Conservation (phyloP, 495 filamentous ascomycete species). For the Daldinia vernicosa region DNA sequence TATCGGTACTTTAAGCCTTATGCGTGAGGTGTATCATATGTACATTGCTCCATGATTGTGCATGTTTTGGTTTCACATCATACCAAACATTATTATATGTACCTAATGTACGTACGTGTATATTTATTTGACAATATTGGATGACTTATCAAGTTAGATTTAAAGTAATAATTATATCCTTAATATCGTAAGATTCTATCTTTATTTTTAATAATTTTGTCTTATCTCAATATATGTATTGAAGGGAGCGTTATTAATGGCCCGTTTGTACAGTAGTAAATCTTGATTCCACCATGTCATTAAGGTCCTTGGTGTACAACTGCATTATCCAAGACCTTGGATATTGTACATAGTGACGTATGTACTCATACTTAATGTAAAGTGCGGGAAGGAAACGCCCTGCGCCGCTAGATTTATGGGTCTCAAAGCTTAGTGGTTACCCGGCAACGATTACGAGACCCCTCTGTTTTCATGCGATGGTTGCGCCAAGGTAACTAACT, state of each 20-base stretch:
- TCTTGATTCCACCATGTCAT: neutral
- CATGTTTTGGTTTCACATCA: neutral
- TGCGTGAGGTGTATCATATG: slow-evolving; percentile 4
- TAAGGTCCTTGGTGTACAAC: neutral
- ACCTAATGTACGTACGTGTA: neutral
- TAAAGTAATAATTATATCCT: no score
- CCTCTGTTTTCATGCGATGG: slow-evolving; percentile 43
- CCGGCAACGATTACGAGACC: slow-evolving; percentile 38
- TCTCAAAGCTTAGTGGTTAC: slow-evolving; percentile 21
- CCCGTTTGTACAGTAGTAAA: slow-evolving; percentile 1
- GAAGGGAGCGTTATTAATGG: neutral
- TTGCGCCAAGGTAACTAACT: slow-evolving; percentile 27
- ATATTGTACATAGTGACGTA: slow-evolving; percentile 3
- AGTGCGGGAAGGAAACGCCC: slow-evolving; percentile 15
- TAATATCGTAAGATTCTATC: no score
- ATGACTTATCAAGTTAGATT: neutral
- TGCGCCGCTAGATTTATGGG: slow-evolving; percentile 23
- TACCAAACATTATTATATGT: neutral
- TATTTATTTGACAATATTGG: neutral
- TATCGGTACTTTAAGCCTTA: neutral
- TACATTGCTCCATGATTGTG: slow-evolving; percentile 1
- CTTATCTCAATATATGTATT: neutral
- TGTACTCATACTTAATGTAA: slow-evolving; percentile 3
- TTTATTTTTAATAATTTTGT: no score
- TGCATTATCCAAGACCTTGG: neutral